Conservation (phyloP, 352 stramenopile genomes). For the Phytophthora tubulina region DNA sequence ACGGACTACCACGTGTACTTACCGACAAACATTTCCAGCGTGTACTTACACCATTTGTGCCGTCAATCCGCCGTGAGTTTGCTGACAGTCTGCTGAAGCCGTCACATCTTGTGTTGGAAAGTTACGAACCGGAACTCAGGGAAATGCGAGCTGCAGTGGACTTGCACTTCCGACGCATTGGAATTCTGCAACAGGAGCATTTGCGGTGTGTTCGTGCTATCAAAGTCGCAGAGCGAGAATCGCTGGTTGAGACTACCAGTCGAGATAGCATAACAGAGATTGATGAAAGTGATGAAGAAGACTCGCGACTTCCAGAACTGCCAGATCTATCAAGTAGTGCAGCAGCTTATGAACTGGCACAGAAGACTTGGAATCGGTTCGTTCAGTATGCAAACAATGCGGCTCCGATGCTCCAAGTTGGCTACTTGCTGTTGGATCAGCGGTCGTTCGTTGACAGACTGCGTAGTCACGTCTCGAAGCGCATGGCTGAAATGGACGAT, state of each 20-base stretch:
- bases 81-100: slow-evolving; percentile 33
- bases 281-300: slow-evolving; percentile 19
- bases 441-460: slow-evolving; percentile 48
- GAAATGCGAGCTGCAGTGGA: slow-evolving; percentile 44
- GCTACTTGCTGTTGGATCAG: slow-evolving; percentile 68
- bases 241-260: slow-evolving; percentile 2
- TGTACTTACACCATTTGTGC: slow-evolving; percentile 56
- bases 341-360: slow-evolving; percentile 53
- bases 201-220: slow-evolving; percentile 43
- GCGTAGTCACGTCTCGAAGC: slow-evolving; percentile 36
- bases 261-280: neutral
- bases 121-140: slow-evolving; percentile 26
- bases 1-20: slow-evolving; percentile 47
- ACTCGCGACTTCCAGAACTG: slow-evolving; percentile 23
- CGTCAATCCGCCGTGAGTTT: slow-evolving; percentile 36
- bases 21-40: slow-evolving; percentile 41
- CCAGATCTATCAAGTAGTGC: slow-evolving; percentile 36
- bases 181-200: slow-evolving; percentile 46
- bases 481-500: slow-evolving; percentile 53
- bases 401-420: slow-evolving; percentile 53
- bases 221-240: slow-evolving; percentile 42
- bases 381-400: slow-evolving; percentile 46
- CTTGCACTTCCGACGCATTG: slow-evolving; percentile 43
- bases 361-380: slow-evolving; percentile 51
- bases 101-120: slow-evolving; percentile 40